These are phyloP conservation scores for Phytophthora fragariae DNA, from an alignment of 352 stramenopile species.

Conservation along the genomic window DNA sequence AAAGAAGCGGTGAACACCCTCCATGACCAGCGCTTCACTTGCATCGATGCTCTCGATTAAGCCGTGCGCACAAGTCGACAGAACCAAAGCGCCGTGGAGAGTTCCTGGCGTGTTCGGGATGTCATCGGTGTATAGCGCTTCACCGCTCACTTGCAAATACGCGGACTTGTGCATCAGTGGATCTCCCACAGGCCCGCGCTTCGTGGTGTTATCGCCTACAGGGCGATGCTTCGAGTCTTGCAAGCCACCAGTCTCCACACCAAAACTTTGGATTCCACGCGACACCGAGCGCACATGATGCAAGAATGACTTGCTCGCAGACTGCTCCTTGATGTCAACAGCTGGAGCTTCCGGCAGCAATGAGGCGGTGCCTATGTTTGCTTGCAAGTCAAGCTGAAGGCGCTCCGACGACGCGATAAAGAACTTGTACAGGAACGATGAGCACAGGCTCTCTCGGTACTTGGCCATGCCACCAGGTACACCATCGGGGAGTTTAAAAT, in stretches of 20 bases:
- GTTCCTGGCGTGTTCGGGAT: conserved; percentile 88
- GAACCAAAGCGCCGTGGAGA: conserved; percentile 93
- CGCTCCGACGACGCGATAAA: conserved; percentile 79
- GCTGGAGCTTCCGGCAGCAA: conserved; percentile 34
- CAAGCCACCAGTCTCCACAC: conserved; percentile 67
- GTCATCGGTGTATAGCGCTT: conserved; percentile 96
- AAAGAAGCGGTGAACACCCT: conserved; percentile 91
- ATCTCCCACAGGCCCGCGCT: conserved; percentile 87
- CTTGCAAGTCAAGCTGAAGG: conserved; percentile 57
- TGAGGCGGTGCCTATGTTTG: conserved; percentile 9
- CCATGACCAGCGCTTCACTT: conserved; percentile 79
- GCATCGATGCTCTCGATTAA: conserved; percentile 90
- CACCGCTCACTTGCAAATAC: conserved; percentile 94
- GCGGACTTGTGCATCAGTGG: conserved; percentile 93
- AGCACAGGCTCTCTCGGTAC: conserved; percentile 94
- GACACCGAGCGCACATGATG: conserved; percentile 61
- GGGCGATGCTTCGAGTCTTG: conserved; percentile 68
- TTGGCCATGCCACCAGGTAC: conserved; percentile 95
- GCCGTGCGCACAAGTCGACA: conserved; percentile 84
- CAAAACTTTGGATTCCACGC: conserved; percentile 64
- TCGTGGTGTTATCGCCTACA: conserved; percentile 45
- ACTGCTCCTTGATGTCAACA: conserved; percentile 52
- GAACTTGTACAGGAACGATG: conserved; percentile 97
- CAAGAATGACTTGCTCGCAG: conserved; percentile 67
- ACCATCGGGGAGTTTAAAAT: conserved; percentile 91